Evolutionary conservation across 2,329 filamentous ascomycete species (phyloP).

Genomic region (Colletotrichum tamarilloi): DNA sequence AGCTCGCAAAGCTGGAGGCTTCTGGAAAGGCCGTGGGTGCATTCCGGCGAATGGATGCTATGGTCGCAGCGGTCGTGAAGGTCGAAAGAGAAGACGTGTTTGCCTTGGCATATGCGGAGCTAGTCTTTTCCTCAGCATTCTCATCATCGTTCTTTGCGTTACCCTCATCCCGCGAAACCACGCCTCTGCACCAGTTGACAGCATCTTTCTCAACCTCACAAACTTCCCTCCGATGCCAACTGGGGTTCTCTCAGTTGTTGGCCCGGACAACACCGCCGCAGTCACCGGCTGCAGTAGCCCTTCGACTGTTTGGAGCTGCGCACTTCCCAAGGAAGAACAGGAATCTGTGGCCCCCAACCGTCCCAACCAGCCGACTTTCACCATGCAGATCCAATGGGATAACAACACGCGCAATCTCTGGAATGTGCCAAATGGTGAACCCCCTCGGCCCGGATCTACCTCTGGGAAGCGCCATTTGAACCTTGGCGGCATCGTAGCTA

Average conservation of each 20-base stretch:
- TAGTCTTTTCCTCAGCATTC: slow-evolving; percentile 65
- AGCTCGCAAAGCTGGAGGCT: slow-evolving; percentile 66
- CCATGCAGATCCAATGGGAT: slow-evolving; percentile 82
- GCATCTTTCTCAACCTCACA: slow-evolving; percentile 84
- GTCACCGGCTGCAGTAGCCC: slow-evolving; percentile 77
- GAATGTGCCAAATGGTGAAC: slow-evolving; percentile 56
- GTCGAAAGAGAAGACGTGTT: slow-evolving; percentile 70
- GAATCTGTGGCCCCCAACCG: slow-evolving; percentile 70
- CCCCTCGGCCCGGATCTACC: slow-evolving; percentile 41
- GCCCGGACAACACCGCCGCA: slow-evolving; percentile 73
- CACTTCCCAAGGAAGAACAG: slow-evolving; percentile 82
- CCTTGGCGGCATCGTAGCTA: slow-evolving; percentile 22
- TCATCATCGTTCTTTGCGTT: slow-evolving; percentile 69
- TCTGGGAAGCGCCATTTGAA: slow-evolving; percentile 11
- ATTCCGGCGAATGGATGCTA: slow-evolving; percentile 73
- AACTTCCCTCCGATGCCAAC: slow-evolving; percentile 89
- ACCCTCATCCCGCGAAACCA: slow-evolving; percentile 59
- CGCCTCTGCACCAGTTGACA: slow-evolving; percentile 43
- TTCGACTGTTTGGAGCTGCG: slow-evolving; percentile 86
- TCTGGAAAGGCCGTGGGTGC: slow-evolving; percentile 75
- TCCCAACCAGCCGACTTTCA: slow-evolving; percentile 79
- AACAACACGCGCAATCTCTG: slow-evolving; percentile 64
- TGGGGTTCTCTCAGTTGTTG: slow-evolving; percentile 82
- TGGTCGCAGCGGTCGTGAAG: slow-evolving; percentile 71
- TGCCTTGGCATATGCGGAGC: slow-evolving; percentile 64